Evolutionary conservation across 441 rosid genomes (phyloP).

Genomic region (Pelargonium fulgidum): DNA sequence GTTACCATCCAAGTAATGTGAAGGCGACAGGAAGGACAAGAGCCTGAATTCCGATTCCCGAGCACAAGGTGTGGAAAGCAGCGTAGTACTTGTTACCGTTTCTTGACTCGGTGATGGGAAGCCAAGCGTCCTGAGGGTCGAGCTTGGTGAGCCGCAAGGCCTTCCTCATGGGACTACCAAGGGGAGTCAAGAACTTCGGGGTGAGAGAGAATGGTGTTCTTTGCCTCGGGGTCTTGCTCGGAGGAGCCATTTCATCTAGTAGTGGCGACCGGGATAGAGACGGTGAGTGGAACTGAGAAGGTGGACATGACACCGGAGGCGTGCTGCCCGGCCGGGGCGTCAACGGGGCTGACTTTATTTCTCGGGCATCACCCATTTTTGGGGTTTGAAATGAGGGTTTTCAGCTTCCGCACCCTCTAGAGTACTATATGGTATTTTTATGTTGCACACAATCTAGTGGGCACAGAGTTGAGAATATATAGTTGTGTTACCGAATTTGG

Average conservation of each 20-base stretch:
- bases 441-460: not conserved
- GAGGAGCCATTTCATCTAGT: conserved; percentile 19
- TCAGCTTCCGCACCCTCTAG: too few species aligned
- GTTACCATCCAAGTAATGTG: conserved; percentile 89
- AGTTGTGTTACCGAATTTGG: not conserved
- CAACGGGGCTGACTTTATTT: not conserved
- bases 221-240: conserved; percentile 74
- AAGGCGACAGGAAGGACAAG: conserved; percentile 87
- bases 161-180: conserved; percentile 97
- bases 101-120: conserved; percentile 93
- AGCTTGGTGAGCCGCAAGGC: conserved; percentile 86
- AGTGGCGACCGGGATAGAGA: not conserved
- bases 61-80: conserved; percentile 89
- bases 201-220: conserved; percentile 93
- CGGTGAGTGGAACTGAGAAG: not conserved
- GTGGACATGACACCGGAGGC: not conserved
- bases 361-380: not conserved
- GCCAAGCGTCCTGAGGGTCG: conserved; percentile 98
- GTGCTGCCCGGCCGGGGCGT: not conserved
- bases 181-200: conserved; percentile 85
- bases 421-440: not conserved
- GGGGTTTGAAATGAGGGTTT: too few species aligned
- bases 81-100: conserved; percentile 94
- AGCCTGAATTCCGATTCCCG: conserved; percentile 95
- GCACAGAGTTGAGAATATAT: not conserved